Conservation (phyloP, 768 basidiomycete genomes). For the Auriculariales sp. region DNA sequence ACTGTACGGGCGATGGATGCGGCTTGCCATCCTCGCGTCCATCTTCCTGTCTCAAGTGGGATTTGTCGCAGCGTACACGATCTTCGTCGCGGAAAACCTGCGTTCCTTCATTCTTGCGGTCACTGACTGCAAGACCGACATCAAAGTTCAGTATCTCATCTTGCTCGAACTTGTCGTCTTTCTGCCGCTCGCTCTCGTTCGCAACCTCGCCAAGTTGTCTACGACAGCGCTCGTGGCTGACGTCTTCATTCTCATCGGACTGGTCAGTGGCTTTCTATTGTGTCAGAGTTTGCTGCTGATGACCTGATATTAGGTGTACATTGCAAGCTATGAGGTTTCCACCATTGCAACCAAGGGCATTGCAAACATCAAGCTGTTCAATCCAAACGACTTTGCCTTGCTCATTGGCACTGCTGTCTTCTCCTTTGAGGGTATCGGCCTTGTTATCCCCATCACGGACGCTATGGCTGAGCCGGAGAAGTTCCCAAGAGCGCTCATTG, state of each 20-base stretch:
- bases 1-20: slow-evolving; percentile 88
- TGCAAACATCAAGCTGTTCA: slow-evolving; percentile 75
- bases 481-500: slow-evolving; percentile 77
- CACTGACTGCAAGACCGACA: slow-evolving; percentile 51
- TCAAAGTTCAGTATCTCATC: slow-evolving; percentile 66
- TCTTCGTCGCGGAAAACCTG: slow-evolving; percentile 89
- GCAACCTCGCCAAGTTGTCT: slow-evolving; percentile 90
- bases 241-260: slow-evolving; percentile 81
- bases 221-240: slow-evolving; percentile 87
- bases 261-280: slow-evolving; percentile 12
- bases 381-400: slow-evolving; percentile 75
- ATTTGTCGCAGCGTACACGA: slow-evolving; percentile 82
- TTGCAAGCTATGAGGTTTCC: slow-evolving; percentile 71
- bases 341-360: slow-evolving; percentile 55
- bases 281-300: background rate
- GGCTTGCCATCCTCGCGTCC: slow-evolving; percentile 72
- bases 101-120: slow-evolving; percentile 74
- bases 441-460: slow-evolving; percentile 94
- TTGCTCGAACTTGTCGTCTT: slow-evolving; percentile 73
- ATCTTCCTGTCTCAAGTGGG: slow-evolving; percentile 84
- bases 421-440: slow-evolving; percentile 93
- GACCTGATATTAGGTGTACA: slow-evolving; percentile 33
- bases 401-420: slow-evolving; percentile 96
- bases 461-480: slow-evolving; percentile 92
- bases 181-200: slow-evolving; percentile 75